Evolutionary conservation across 805 yeast genomes (phyloP), one percentile per base, ranked within the genome.

Genomic region (Zygoascus biomembranicola): DNA sequence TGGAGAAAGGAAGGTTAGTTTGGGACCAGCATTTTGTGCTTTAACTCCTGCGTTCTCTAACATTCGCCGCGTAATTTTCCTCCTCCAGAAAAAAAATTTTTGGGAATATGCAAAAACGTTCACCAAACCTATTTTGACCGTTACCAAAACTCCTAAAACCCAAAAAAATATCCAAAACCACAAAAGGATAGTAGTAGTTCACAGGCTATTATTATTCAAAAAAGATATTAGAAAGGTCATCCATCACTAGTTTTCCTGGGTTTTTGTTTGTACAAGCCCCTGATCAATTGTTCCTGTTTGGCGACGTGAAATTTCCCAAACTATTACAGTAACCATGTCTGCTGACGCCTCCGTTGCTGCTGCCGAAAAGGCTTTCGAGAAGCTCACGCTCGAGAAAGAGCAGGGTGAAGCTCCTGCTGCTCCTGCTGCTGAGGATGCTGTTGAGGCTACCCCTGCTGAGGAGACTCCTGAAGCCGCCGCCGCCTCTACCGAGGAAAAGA

Each of bases 381-480:
- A 66, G 63, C 63, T 67, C 51, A 58, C 67, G 49, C 55, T 67
- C 43, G 62, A 61, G 47, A 57, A 52, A 16, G 55, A 53, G 28
- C 56, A 56, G 45, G 39, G 50, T 32, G 72, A 66, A 37, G 66
- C 59, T 18, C 39, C 53, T 37, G 56, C 54, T 41, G 50, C 59
- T 51, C 62, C 71, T 50, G 75, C 75, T 59, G 73, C 80, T 55
- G 85, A 79, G 65, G 54, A 50, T 42, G 89, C 90, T 77, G 46
- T 55, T 23, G 60, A 52, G 49, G 89, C 90, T 77, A 32, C 50
- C 42, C 31, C 60, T 35, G 52, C 60, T 43, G 55, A 42, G 28
- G 57, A 51, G 43, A 51, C 52, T 43, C 53, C 57, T 47, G 53
- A 49, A 44, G 57, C 59, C 26, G 61, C 58, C 39, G 57, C 59